phyloP scores from a whole-genome alignment of 495 filamentous ascomycete species.

The Rhizodiscina lignyota region DNA sequence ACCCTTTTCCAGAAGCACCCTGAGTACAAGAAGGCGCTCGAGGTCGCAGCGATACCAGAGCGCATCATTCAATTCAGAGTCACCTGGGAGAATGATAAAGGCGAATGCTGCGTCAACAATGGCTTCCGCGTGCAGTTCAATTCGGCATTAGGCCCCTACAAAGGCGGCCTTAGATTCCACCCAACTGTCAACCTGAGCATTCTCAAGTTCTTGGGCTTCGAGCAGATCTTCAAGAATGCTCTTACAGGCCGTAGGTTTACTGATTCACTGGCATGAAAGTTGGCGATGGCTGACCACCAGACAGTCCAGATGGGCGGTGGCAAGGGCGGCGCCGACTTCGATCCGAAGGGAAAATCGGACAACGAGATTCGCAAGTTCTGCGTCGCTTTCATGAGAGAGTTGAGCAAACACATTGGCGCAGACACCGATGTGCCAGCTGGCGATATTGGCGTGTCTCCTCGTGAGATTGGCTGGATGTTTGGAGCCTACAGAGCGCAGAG shows the following conservation, averaged over 20 bases:
- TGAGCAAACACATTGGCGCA: constrained; percentile 88
- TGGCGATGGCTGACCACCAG: no score
- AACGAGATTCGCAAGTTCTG: constrained; percentile 97
- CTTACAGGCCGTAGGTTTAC: constrained; percentile 69
- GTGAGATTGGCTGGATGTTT: constrained; percentile 90
- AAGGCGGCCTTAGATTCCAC: constrained; percentile 93
- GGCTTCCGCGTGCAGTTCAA: constrained; percentile 99
- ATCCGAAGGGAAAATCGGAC: constrained; percentile 97
- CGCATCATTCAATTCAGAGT: constrained; percentile 95
- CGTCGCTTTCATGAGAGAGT: constrained; percentile 86
- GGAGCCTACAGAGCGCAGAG: constrained; percentile 80
- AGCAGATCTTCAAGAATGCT: constrained; percentile 99
- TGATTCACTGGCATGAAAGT: no score
- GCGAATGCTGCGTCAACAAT: constrained; percentile 80
- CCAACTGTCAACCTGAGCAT: constrained; percentile 93
- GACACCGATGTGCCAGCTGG: constrained; percentile 91
- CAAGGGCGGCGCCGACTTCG: constrained; percentile 97
- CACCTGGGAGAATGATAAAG: constrained; percentile 87
- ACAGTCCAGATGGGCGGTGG: constrained; percentile 92
- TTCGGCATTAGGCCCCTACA: constrained; percentile 94
- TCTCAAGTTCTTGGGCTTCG: constrained; percentile 96
- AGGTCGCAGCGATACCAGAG: constrained; percentile 82
- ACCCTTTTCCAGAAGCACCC: constrained; percentile 86
- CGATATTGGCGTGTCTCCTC: constrained; percentile 80
- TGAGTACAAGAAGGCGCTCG: constrained; percentile 80